Percentiles rank a stretch among this genome's conserved stretches.
phyloP scores from a whole-genome alignment of 164 flowering plant genomes.

The Liquidambar formosana region DNA sequence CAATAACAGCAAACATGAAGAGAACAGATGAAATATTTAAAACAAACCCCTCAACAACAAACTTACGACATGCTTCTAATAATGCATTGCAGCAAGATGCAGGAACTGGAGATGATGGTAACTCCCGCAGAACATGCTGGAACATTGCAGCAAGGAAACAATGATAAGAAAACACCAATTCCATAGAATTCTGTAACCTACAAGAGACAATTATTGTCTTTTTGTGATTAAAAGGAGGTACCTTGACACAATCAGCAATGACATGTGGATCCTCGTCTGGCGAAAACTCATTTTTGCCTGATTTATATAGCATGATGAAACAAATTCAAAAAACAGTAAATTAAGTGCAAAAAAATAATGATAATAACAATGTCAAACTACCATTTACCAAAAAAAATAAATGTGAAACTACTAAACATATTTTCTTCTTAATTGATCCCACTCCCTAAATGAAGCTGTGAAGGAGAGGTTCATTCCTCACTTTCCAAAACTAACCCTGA shows the following conservation, averaged over 20 bases:
- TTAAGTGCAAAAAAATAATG: not conserved
- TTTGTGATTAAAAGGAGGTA: conserved; percentile 25
- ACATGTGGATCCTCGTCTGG: conserved; percentile 91
- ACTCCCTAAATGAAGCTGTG: too few species aligned
- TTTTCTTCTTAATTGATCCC: too few species aligned
- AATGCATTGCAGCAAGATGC: conserved; percentile 95
- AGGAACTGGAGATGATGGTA: conserved; percentile 97
- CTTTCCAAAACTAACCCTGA: too few species aligned
- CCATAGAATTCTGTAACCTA: conserved; percentile 3
- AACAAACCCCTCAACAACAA: conserved; percentile 1
- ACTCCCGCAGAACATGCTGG: conserved; percentile 84
- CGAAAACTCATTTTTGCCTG: conserved; percentile 84
- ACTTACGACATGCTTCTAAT: conserved; percentile 86
- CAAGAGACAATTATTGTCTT: not conserved
- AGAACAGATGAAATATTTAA: not conserved
- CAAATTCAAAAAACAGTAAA: conserved; percentile 2
- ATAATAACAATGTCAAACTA: too few species aligned
- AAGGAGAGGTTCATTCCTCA: too few species aligned
- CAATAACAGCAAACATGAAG: not conserved
- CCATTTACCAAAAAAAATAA: too few species aligned
- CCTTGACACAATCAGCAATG: conserved; percentile 94
- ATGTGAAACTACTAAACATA: too few species aligned
- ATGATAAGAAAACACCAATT: conserved; percentile 3
- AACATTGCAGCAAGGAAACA: conserved; percentile 13
- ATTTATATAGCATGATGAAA: conserved; percentile 14